Evolutionary conservation across 345 rosid species (phyloP).

Genomic region (Raphanus sativus): DNA sequence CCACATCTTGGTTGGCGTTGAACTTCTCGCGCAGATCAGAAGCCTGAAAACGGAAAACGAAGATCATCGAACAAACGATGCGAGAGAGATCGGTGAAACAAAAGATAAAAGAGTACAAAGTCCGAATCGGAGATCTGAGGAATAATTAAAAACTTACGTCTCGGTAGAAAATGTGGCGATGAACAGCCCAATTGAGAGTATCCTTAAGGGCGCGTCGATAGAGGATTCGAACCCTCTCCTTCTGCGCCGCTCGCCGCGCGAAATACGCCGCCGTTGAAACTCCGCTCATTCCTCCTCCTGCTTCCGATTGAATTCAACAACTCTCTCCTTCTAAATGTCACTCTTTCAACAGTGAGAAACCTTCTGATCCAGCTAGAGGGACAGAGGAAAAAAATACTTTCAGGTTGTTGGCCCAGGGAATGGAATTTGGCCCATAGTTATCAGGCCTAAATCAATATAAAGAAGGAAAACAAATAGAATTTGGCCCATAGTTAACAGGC

Average conservation of each 20-base stretch:
- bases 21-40: constrained; percentile 76
- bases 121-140: constrained; percentile 22
- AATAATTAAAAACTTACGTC: constrained; percentile 49
- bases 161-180: constrained; percentile 84
- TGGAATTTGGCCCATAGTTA: neutral
- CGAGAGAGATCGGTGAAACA: constrained; percentile 1
- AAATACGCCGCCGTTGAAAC: constrained; percentile 62
- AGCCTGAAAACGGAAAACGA: constrained; percentile 48
- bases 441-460: neutral
- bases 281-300: constrained; percentile 56
- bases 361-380: neutral
- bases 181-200: constrained; percentile 96
- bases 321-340: constrained; percentile 10
- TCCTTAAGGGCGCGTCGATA: constrained; percentile 95
- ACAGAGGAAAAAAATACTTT: neutral
- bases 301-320: constrained; percentile 26
- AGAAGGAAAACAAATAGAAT: neutral
- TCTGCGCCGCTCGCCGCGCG: constrained; percentile 87
- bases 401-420: neutral
- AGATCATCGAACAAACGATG: neutral
- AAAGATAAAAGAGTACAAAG: neutral
- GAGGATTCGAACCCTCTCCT: constrained; percentile 87
- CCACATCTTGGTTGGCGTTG: constrained; percentile 84
- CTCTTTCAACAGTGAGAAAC: neutral
- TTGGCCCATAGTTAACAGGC: neutral